Evolutionary conservation across 2,329 filamentous ascomycete species (phyloP), one percentile per base, ranked within the genome.

Genomic region (Claviceps sp.): DNA sequence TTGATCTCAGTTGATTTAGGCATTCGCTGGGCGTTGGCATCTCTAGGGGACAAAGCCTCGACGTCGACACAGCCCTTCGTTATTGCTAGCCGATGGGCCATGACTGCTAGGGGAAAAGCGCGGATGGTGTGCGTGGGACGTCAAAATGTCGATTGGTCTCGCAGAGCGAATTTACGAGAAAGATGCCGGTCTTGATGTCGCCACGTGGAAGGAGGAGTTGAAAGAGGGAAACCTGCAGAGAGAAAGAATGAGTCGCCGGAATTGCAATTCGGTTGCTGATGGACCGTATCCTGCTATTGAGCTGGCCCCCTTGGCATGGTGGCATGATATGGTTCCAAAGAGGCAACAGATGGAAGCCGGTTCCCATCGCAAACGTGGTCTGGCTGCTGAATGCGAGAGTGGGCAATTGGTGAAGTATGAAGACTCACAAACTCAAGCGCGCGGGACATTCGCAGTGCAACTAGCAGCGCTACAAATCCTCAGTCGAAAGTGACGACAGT

Each of bases 1-100:
- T 79, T 79, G 57, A 74, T 64, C 55, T 80, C 76, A 51, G 63
- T 58, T 37, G 63, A 57, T 57, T 75, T 73, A 62, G 72, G 72
- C 58, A 72, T 65, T 57, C 77, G 72, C 62, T 79, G 76, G 63
- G 75, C 78, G 65, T 84, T 84, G 56, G 71, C 77, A 71, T 84
- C 80, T 64, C 79, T 72, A 59, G 80, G 80, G 53, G 80, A 82
- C 64, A 84, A 70, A 51, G 81, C 79, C 65, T 84, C 81, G 66
- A 80, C 72, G 59, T 82, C 77, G 63, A 74, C 63, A 61, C 65
- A 69, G 55, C 74, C 75, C 65, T 72, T 75, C 54, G 68, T 57
- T 41, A 54, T 66, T 56, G 68, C 70, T 62, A 76, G 66, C 63
- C 70, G 69, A 62, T 76, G 72, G 55, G 73, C 68, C 73, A 76